Evolutionary conservation across 1,139 yeast genomes (phyloP).

Genomic region (Yamadazyma jaroonii): DNA sequence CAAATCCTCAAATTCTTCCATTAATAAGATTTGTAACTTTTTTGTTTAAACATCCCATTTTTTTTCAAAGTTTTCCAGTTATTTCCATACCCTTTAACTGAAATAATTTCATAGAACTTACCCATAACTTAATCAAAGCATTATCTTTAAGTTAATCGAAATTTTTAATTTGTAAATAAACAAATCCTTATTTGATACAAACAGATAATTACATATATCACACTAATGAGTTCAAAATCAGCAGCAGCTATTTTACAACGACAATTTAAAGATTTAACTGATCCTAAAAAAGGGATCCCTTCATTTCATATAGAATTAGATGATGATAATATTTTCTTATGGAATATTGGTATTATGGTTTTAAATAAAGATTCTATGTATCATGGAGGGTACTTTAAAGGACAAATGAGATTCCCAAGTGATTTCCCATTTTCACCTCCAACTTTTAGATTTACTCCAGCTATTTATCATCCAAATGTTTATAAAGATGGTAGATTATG

Average conservation of each 20-base stretch:
- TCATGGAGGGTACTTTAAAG: constrained; percentile 95
- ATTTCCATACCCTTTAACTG: no score
- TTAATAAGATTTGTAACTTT: constrained; percentile 1
- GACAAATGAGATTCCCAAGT: constrained; percentile 88
- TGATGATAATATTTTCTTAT: constrained; percentile 84
- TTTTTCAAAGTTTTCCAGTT: no score
- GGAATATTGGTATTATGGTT: constrained; percentile 95
- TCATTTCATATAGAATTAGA: constrained; percentile 85
- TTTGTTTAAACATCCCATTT: no score
- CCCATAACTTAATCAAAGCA: no score
- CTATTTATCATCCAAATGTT: constrained; percentile 92
- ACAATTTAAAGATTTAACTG: constrained; percentile 90
- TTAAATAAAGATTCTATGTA: constrained; percentile 84
- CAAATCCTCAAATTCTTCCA: constrained; percentile 1
- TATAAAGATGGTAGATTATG: constrained; percentile 91
- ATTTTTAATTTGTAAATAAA: neutral
- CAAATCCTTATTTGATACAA: neutral
- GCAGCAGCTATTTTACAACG: constrained; percentile 85
- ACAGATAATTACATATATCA: neutral
- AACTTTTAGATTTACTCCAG: constrained; percentile 87
- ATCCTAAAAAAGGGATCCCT: constrained; percentile 89
- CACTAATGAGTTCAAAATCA: constrained; percentile 43
- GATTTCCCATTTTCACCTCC: constrained; percentile 95
- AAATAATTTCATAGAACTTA: no score
- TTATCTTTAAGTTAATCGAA: no score